Base-by-base conservation (phyloP, 306 rosid species). In the Erythrophleum fordii region DNA sequence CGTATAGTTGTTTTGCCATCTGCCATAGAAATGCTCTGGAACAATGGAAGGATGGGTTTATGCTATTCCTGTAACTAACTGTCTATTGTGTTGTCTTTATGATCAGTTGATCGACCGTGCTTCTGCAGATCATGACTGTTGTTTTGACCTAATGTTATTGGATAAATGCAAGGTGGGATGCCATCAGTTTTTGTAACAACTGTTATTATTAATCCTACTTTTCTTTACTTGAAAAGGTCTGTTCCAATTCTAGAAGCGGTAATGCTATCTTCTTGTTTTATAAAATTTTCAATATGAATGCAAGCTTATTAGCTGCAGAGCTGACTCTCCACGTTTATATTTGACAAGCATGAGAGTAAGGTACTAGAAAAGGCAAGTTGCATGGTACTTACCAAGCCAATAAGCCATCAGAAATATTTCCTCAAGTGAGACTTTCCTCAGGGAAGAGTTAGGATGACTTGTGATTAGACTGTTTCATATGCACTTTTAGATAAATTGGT, bases 151-250 rank as follows among this genome's bases (percentile, higher is more conserved):
- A 59, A 48, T 70, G 70, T 35, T 56, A 53, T 65, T 39, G 25
- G 53, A 76, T 67, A 22, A 76, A 31, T 65, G 60, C 59, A 62
- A 75, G 62, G 51, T 46, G 20, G 29, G 67, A 71, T 34, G 75
- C 66, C 76, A 48, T 79, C 73, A 10, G 68, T 48, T 76, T 87
- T 73, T 85, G 77, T 73, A 67, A 62, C 72, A 78, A 29, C 20
- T 62, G 37, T 25, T 25, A 68, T 12, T 73, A 73, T 20, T 82
- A 29, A 41, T 79, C 51, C 45, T 10, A 4, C 60, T 77, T 46
- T 42, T 7, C 34, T 48, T 44, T 17, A 4, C 22, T 45, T 41
- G 72, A 65, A 65, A 37, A 8, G 0, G 17, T 25, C 26, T 34
- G 48, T 37, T 5, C 14, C 28, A 35, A 12, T 65, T 25, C 35